Evolutionary conservation across 306 rosid genomes (phyloP), one percentile per base, ranked within the genome.

Genomic region (Castanea mollissima): DNA sequence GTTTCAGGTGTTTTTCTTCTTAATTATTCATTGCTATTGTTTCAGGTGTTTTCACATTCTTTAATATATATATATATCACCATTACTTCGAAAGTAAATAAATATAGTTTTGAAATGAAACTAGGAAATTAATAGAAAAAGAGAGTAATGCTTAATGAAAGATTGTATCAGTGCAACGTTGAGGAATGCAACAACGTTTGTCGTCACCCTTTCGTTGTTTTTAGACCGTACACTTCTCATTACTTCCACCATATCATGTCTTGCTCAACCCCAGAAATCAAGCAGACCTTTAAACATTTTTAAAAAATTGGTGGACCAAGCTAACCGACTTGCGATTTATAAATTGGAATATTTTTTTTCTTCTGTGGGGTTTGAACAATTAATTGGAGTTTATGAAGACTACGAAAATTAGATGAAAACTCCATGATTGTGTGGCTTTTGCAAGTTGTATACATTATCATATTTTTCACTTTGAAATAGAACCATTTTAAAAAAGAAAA

Each of bases 191-290:
- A 60, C 68, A 60, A 27, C 32, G 12, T 60, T 11, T 60, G 6
- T 60, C 71, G 71, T 32, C 51, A 8, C 19, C 46, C 7, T 20
- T 32, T 3, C 35, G 34, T 32, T 32, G 7, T 16, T 65, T 32
- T 63, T 12, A 25, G n/a, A 4, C 69, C 41, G 20, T 44, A 8
- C 46, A 6, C 46, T 34, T 65, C 44, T 32, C 71, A 65, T 5
- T 34, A 16, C 12, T 15, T 63, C n/a, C 32, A 31, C 21, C 34
- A 16, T 38, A 68, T 49, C 79, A 67, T 46, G 73, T 64, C 82
- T 65, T 56, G 49, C 63, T 77, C 79, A 73, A 76, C 74, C 82
- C 51, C 67, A 49, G 44, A 84, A 80, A 76, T 74, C 74, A 79
- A 76, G 79, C 68, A 71, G 84, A 74, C 64, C 80, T 41, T 41